Conservation (phyloP, 2,329 filamentous ascomycete species). For the Colletotrichum incanum region DNA sequence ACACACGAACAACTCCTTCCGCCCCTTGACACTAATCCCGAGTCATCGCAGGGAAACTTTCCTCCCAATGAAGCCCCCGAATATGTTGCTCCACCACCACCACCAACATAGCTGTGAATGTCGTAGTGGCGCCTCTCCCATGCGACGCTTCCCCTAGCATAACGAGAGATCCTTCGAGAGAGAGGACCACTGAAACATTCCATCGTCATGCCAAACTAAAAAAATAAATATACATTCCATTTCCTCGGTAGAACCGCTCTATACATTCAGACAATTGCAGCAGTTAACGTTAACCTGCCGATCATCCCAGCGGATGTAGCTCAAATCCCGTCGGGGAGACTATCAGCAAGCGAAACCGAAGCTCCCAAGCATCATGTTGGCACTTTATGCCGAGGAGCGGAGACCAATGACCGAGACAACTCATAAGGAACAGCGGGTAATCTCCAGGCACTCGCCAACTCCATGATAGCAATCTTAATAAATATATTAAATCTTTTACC, state of each 20-base stretch:
- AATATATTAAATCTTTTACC: conserved; percentile 13
- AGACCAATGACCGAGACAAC: neutral
- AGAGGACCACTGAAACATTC: neutral
- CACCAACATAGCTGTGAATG: conserved; percentile 26
- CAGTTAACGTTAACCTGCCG: neutral
- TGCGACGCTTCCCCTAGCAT: conserved; percentile 1
- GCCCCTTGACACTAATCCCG: conserved; percentile 29
- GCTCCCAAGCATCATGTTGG: neutral
- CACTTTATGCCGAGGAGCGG: conserved; percentile 11
- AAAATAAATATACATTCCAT: neutral
- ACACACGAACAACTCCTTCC: conserved; percentile 11
- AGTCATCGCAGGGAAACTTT: conserved; percentile 5
- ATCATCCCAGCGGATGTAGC: neutral
- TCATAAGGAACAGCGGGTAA: neutral
- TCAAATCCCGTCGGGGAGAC: neutral
- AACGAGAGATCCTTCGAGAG: neutral
- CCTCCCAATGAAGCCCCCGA: conserved; percentile 10
- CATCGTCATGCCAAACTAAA: neutral
- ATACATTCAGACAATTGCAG: neutral
- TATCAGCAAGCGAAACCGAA: neutral
- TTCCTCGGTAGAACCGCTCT: neutral
- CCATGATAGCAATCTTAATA: conserved; percentile 18
- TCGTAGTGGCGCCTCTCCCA: conserved; percentile 20
- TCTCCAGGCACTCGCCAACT: conserved; percentile 8
- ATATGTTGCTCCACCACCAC: conserved; percentile 20